These are phyloP conservation scores for Tulasnella sp. DNA, from an alignment of 768 basidiomycete genomes.

Conservation along the genomic window DNA sequence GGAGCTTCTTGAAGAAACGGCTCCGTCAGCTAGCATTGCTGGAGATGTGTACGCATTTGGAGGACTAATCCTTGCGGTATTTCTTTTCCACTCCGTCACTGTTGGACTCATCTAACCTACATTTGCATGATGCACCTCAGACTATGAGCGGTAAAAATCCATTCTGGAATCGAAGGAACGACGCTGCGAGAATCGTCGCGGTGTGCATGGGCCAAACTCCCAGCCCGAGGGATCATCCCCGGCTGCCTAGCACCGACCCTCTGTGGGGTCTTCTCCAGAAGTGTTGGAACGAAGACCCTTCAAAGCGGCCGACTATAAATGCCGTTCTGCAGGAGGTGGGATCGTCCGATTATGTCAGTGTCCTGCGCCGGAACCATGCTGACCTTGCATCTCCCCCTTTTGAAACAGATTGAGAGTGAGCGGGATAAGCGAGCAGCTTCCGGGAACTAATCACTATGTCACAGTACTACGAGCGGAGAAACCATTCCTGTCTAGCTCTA, in stretches of 20 bases:
- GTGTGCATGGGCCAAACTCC: not conserved
- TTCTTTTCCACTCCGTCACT: not conserved
- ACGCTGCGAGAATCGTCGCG: not conserved
- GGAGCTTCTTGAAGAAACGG: not conserved
- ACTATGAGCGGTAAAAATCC: constrained; percentile 3
- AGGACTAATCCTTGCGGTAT: not conserved
- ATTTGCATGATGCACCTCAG: not conserved
- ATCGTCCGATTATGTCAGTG: too few species aligned
- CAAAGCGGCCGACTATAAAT: not conserved
- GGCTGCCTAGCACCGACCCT: not conserved
- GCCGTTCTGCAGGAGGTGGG: not conserved
- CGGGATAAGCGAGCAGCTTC: too few species aligned
- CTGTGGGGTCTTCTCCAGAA: not conserved
- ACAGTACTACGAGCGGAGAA: too few species aligned
- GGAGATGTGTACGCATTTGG: constrained; percentile 18
- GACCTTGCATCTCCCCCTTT: too few species aligned
- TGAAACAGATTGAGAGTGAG: too few species aligned
- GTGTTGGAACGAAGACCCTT: not conserved
- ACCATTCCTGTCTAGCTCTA: too few species aligned
- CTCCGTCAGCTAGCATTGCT: not conserved
- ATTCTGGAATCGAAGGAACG: not conserved
- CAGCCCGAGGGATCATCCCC: not conserved
- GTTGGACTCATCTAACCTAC: not conserved
- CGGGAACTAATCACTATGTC: too few species aligned
- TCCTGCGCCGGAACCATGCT: too few species aligned